A percentile compares a stretch with the other conserved stretches of the same genome.
These are phyloP conservation scores for Phyllosticta citribraziliensis DNA, from an alignment of 2,329 filamentous ascomycete genomes.

Conservation along the genomic window DNA sequence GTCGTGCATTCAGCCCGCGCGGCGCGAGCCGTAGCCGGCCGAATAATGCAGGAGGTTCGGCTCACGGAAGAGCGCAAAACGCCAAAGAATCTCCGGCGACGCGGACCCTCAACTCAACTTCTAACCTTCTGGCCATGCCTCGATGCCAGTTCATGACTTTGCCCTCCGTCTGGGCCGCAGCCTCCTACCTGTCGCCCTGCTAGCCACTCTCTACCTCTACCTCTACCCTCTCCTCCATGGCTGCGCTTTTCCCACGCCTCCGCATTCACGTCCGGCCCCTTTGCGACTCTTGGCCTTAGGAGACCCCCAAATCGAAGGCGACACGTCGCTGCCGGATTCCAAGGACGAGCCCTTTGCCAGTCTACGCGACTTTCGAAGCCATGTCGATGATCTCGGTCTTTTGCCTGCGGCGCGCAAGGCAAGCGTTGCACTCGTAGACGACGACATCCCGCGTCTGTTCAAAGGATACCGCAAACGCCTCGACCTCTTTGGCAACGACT, in stretches of 20 bases:
- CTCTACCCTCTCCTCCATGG: constrained; percentile 71
- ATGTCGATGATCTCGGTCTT: background rate
- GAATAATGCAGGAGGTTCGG: background rate
- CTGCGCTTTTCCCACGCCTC: constrained; percentile 61
- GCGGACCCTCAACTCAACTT: background rate
- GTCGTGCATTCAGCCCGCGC: background rate
- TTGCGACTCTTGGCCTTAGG: constrained; percentile 82
- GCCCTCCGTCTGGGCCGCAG: constrained; percentile 38
- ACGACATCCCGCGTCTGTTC: constrained; percentile 57
- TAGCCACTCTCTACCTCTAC: constrained; percentile 71
- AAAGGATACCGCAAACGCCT: constrained; percentile 65
- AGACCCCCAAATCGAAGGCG: constrained; percentile 89
- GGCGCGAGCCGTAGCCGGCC: background rate
- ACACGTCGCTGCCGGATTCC: constrained; percentile 62
- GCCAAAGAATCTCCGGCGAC: background rate
- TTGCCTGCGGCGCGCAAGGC: background rate
- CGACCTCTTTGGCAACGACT: constrained; percentile 89
- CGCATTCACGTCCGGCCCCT: constrained; percentile 44
- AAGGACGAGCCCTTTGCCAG: constrained; percentile 36
- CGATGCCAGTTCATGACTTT: constrained; percentile 42
- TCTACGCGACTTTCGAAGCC: constrained; percentile 28
- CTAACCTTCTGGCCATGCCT: constrained; percentile 20
- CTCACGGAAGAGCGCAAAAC: background rate
- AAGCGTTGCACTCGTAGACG: constrained; percentile 7
- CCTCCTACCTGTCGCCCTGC: constrained; percentile 56